These are phyloP conservation scores for Leishmania guyanensis DNA, from an alignment of 208 protist genomes.

Conservation along the genomic window DNA sequence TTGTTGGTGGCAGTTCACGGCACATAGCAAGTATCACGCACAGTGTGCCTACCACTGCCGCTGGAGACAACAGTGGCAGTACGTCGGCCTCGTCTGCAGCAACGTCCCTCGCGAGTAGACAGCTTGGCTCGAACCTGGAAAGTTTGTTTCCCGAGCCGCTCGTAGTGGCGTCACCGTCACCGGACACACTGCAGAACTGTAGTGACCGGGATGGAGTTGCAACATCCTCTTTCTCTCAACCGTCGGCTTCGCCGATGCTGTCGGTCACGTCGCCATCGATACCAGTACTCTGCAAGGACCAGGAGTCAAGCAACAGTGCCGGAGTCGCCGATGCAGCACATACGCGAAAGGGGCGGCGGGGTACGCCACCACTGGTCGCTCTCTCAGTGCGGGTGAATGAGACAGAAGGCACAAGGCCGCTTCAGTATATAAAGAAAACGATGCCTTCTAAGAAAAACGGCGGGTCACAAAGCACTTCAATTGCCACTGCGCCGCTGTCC, in stretches of 20 bases:
- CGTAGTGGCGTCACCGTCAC: neutral
- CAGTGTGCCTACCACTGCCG: neutral
- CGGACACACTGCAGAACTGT: neutral
- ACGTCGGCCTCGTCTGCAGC: neutral
- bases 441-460: neutral
- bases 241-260: neutral
- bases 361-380: neutral
- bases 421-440: constrained; percentile 1
- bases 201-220: too few relatives aligned
- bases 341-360: neutral
- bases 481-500: too few relatives aligned
- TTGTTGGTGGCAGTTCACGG: neutral
- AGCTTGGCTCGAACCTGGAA: neutral
- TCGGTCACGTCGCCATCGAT: neutral
- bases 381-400: neutral
- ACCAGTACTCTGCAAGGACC: neutral
- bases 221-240: neutral
- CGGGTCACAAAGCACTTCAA: neutral
- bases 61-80: neutral
- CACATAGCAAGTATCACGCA: neutral
- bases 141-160: neutral
- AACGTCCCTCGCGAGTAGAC: neutral
- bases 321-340: neutral
- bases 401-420: neutral
- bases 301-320: neutral